Evolutionary conservation across 306 rosid genomes (phyloP), one percentile per base, ranked within the genome.

Genomic region (Cucumis melo): DNA sequence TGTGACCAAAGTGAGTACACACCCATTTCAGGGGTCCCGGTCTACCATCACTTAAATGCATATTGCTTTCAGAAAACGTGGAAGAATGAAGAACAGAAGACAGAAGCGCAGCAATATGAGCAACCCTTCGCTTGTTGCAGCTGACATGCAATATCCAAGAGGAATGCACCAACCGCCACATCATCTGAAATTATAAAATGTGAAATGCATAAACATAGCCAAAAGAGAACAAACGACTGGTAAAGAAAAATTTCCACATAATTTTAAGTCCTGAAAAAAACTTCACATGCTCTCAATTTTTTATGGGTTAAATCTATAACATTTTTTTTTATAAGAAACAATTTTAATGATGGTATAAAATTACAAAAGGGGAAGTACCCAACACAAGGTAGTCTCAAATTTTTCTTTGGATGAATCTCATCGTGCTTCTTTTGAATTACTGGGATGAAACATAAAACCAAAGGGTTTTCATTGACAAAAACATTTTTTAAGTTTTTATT

Each of bases 21-120:
- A 90, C 98, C 98, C 98, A 93, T 87, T 91, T 93, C 84, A 91
- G 87, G 34, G 98, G 97, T 73, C 98, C 98, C 4, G 91, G 86
- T 65, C 76, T 89, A 74, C 78, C 82, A 58, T 88, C 87, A 24
- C 79, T 50, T 63, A 83, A 82, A 86, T 93, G 98, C 98, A 93
- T 90, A 64, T 67, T 85, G 84, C 84, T 95, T 46, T 93, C 92
- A 77, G 82, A 79, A 88, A 93, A 91, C 38, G 90, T 76, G 21
- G 90, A 87, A 77, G 92, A 79, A 85, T 93, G 98, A 80, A 93
- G 83, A 88, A 93, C 89, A 78, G 98, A 90, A 64, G 97, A 93
- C 81, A 93, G 84, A 82, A 93, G 94, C 53, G 92, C 96, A 80
- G 98, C 97, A 83, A 93, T 91, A 63, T 95, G 93, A 73, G 97